Evolutionary conservation across 106 monocot species (phyloP), one percentile per base, ranked within the genome.

Genomic region (Cymbidium sinense): DNA sequence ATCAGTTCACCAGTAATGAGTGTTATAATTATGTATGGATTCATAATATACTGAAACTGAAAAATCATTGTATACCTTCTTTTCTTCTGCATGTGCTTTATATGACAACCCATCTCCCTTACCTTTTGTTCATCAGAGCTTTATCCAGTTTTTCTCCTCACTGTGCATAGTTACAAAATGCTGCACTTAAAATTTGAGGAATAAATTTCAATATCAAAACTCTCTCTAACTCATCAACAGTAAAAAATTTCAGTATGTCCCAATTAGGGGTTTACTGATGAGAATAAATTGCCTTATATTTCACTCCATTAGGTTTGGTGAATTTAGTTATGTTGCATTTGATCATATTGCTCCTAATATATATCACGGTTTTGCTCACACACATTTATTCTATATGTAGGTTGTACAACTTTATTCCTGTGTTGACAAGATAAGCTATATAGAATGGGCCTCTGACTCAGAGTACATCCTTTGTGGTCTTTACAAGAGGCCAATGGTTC

Each of bases 401-500:
- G 96, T 99, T 5, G 71, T 88, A 37, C 94, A 94, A 70, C 70
- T 99, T 23, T 99, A 84, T 77, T 87, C 94, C 29, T 99, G 98
- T 78, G 94, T 95, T 37, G 94, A 99, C 90, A 94, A 90, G 77
- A 95, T 99, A 81, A 90, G 88, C 69, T 90, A 86, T 78, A 61
- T 99, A 20, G 98, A 99, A 75, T 99, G 98, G 98, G 98, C 98
- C 18, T 78, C 84, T 1, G 98, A 99, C 74, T 99, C 98, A 33
- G 94, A 92, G 29, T 99, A 99, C 80, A 87, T 99, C 41, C 92
- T 99, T 50, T 99, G 98, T 74, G 92, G 87, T 31, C 92, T 94
- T 54, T 85, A 94, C 78, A 94, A 92, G 84, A 79, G 98, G 43
- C 92, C 98, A 44, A 89, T 99, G 87, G 87, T 99, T 15, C 98